Evolutionary conservation across 2,329 filamentous ascomycete genomes (phyloP), one percentile per base, ranked within the genome.

Genomic region (Cordyceps cateniannulata): DNA sequence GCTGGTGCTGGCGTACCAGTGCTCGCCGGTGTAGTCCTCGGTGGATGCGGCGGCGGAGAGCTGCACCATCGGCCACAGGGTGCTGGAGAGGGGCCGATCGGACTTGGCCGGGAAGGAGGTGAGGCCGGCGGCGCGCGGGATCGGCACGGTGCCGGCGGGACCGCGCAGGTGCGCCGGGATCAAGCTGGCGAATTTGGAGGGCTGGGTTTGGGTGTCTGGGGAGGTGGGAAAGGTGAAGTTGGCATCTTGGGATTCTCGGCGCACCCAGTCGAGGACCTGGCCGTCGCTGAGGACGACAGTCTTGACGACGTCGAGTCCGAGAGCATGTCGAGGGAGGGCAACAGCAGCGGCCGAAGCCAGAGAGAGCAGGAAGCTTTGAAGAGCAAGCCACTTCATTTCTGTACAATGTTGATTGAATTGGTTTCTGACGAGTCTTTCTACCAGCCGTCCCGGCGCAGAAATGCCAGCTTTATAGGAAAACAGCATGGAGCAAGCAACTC

Each of bases 231-330:
- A 20, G 9, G n/a, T 53, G 10, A 53, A 59, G 3, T 52, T 59
- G 47, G 5, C 42, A 24, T 62, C 65, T 42, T 67, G 65, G 6
- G 65, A 62, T 3, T 59, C 62, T 25, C 62, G 27, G 27, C 59
- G 54, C 16, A 67, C 59, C 65, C 65, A 67, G 62, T 67, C 65
- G 12, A 67, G 53, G 10, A 63, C 53, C 40, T 64, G 65, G 50
- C 65, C 65, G 16, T 58, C 52, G 20, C 45, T 32, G 3, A 60
- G 54, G 5, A 55, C 49, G 3, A 61, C 64, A 1, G 62, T 66
- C 22, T 64, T 61, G 58, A 66, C 60, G 22, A 66, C 44, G 10
- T 62, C 50, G 5, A 63, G 56, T 5, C 56, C 35, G 16, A 40
- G 22, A 22, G 57, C 48, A 10, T 24, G 48, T 38, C 20, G 44